phyloP scores from a whole-genome alignment of 805 yeast species.

The Tetrapisispora nanseiensis region DNA sequence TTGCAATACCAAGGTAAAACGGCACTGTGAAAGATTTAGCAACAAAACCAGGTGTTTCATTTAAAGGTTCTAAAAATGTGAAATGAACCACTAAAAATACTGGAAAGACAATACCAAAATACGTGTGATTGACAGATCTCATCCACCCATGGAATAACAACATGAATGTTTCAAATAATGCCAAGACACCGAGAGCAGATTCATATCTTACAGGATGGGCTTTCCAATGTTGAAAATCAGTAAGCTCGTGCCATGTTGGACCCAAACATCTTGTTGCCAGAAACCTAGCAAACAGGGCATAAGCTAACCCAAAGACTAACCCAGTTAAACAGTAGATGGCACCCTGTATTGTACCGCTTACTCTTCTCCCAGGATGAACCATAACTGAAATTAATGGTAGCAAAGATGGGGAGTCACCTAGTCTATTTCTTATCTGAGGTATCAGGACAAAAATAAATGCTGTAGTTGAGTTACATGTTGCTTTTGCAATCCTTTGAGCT shows the following conservation, averaged over 20 bases:
- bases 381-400: slow-evolving; percentile 38
- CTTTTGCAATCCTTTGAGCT: slow-evolving; percentile 32
- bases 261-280: slow-evolving; percentile 34
- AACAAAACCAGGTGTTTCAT: slow-evolving; percentile 24
- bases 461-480: slow-evolving; percentile 32
- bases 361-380: slow-evolving; percentile 41
- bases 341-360: slow-evolving; percentile 39
- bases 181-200: slow-evolving; percentile 36
- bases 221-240: slow-evolving; percentile 26
- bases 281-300: slow-evolving; percentile 34
- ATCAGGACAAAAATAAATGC: slow-evolving; percentile 35
- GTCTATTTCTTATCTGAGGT: slow-evolving; percentile 25
- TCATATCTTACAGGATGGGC: slow-evolving; percentile 27
- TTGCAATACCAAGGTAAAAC: slow-evolving; percentile 37
- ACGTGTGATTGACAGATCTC: slow-evolving; percentile 38
- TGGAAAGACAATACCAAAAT: slow-evolving; percentile 39
- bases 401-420: slow-evolving; percentile 38
- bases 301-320: slow-evolving; percentile 34
- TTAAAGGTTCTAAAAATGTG: slow-evolving; percentile 33
- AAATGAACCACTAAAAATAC: slow-evolving; percentile 43
- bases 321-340: slow-evolving; percentile 35
- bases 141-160: slow-evolving; percentile 41
- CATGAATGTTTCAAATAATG: slow-evolving; percentile 38
- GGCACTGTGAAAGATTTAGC: slow-evolving; percentile 35
- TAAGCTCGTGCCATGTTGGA: slow-evolving; percentile 15